Base-by-base conservation (phyloP, 148 eudicot species). In the Nepenthes gracilis region DNA sequence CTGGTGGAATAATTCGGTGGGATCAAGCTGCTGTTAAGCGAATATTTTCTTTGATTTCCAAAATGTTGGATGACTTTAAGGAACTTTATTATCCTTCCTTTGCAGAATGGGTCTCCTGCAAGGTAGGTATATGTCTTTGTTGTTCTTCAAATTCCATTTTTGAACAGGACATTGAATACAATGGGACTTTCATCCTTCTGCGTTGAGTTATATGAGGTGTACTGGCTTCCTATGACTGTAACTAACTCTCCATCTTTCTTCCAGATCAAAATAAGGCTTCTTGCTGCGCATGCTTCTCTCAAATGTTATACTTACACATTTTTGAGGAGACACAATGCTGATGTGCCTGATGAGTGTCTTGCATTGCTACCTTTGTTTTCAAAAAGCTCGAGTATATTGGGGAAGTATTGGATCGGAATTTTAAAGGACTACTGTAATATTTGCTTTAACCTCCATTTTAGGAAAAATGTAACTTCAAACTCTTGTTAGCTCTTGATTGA, bases 61-160 rank as follows among this genome's bases (percentile, higher is more conserved):
- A 85, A 48, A 96, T 96, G 49, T 77, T 93, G 55, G 77, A 81
- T 74, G 93, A 93, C 71, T 93, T 93, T 69, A 86, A 84, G 69
- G 92, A 83, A 75, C 95, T 93, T 54, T 93, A 84, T 66, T 88
- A 88, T 79, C 98, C 98, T 64, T 93, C 96, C 61, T 93, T 82
- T 81, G 98, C 98, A 34, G 98, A 93, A 73, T 93, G 98, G 98
- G 96, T 93, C 33, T 88, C 98, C 43, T 84, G 95, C 84, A 93
- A 93, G 98, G 98, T 93, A 58, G 63, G 13, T 38, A 58, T 64
- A 14, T 61, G 23, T 23, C 23, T 64, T 60, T 23, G 50, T 37
- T 73, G 35, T 49, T 59, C 57, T 47, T 13, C 49, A 35, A 63
- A 2, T 23, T 33, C 33, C 11, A 55, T 35, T 33, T 55, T 55